A percentile compares a stretch with the other conserved stretches of the same genome.
phyloP scores from a whole-genome alignment of 202 grass and related monocot genomes.

The Cymbopogon flexuosus region DNA sequence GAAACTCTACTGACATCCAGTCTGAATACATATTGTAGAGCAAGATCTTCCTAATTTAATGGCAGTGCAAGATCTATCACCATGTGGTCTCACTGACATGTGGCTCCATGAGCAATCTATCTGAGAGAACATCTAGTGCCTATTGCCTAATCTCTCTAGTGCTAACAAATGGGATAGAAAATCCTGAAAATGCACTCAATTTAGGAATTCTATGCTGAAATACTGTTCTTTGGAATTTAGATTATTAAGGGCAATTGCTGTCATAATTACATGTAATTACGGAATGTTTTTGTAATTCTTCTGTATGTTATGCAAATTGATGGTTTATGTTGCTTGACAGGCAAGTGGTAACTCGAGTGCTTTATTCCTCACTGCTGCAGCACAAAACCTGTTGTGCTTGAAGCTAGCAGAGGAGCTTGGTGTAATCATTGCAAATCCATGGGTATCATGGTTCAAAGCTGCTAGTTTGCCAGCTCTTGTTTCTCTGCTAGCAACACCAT shows the following conservation, averaged over 20 bases:
- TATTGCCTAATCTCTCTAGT: not conserved
- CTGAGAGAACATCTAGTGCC: not conserved
- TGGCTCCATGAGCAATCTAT: not conserved
- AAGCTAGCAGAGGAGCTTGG: conserved; percentile 94
- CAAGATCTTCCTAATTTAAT: not conserved
- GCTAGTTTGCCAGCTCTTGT: conserved; percentile 84
- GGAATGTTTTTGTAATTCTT: not conserved
- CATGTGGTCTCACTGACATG: not conserved
- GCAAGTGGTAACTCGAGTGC: conserved; percentile 74
- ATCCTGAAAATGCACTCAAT: not conserved
- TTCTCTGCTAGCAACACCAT: conserved; percentile 62
- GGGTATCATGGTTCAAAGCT: conserved; percentile 84
- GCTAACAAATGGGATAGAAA: not conserved
- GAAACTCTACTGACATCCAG: not conserved
- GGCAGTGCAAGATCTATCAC: not conserved
- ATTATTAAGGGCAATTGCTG: not conserved
- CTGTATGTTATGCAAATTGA: conserved; percentile 1
- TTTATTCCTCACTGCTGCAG: conserved; percentile 87
- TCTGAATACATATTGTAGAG: not conserved
- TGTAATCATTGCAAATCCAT: conserved; percentile 69
- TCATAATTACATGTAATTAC: not conserved
- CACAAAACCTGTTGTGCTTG: conserved; percentile 94
- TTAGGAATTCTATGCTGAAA: not conserved
- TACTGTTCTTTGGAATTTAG: not conserved
- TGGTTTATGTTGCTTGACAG: conserved; percentile 45